Percentiles rank a stretch among this genome's conserved stretches.
Conservation (phyloP, 2,329 filamentous ascomycete species). For the Botrytis galanthina region DNA sequence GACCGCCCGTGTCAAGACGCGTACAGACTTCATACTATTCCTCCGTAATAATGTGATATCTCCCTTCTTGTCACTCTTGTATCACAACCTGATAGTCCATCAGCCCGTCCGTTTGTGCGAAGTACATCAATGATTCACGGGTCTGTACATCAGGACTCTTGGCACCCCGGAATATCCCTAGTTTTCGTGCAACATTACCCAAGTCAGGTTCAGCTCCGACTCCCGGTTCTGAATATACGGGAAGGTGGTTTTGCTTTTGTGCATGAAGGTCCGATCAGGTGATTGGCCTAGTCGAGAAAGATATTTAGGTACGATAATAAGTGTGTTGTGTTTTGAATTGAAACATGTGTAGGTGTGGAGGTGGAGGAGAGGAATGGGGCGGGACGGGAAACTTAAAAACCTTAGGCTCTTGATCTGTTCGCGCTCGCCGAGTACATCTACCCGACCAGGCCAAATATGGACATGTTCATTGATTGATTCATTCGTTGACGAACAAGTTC, state of each 20-base stretch:
- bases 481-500: not conserved
- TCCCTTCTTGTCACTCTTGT: not conserved
- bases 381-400: not conserved
- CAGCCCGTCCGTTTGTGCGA: not conserved
- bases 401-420: not conserved
- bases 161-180: not conserved
- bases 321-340: not conserved
- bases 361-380: not conserved
- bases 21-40: not conserved
- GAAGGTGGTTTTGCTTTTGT: not conserved
- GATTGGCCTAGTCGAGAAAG: not conserved
- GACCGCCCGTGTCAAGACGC: not conserved
- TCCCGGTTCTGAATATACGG: not conserved
- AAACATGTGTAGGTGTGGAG: not conserved
- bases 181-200: not conserved
- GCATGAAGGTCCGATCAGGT: not conserved
- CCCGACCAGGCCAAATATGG: not conserved
- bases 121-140: not conserved
- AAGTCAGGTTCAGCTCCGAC: not conserved
- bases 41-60: not conserved
- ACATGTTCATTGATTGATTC: not conserved
- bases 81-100: not conserved
- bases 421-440: not conserved
- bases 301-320: not conserved
- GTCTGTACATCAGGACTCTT: not conserved